A percentile compares a stretch with the other conserved stretches of the same genome.
Evolutionary conservation across 2,329 filamentous ascomycete species (phyloP).

Genomic region (Paracoccidioides lutzii): DNA sequence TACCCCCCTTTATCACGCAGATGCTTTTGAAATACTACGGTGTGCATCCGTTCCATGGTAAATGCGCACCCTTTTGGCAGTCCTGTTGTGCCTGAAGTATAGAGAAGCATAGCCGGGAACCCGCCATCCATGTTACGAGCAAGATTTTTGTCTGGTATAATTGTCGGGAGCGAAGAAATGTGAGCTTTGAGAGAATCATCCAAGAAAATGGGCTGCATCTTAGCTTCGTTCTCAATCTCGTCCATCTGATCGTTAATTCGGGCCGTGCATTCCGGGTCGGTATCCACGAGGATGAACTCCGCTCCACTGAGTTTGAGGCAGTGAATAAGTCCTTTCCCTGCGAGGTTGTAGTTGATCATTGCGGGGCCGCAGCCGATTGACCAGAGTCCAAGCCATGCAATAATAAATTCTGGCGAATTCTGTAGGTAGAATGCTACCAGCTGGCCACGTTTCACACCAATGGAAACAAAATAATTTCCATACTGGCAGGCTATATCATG

Average conservation of each 20-base stretch:
- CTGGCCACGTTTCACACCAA: conserved; percentile 47
- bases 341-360: conserved; percentile 58
- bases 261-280: conserved; percentile 39
- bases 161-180: conserved; percentile 37
- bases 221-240: conserved; percentile 42
- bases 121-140: conserved; percentile 39
- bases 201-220: conserved; percentile 45
- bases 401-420: conserved; percentile 55
- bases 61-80: conserved; percentile 59
- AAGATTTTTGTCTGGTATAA: conserved; percentile 43
- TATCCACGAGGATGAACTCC: conserved; percentile 47
- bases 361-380: conserved; percentile 56
- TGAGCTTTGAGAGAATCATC: conserved; percentile 36
- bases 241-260: conserved; percentile 42
- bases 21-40: conserved; percentile 24
- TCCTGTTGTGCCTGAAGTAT: conserved; percentile 66
- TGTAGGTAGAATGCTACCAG: conserved; percentile 54
- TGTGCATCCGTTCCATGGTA: conserved; percentile 38
- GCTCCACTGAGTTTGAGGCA: conserved; percentile 48
- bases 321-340: conserved; percentile 51
- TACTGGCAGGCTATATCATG: conserved; percentile 47
- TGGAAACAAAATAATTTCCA: conserved; percentile 47
- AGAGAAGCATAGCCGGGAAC: conserved; percentile 52
- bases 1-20: conserved; percentile 19
- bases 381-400: conserved; percentile 52